Conservation (phyloP, 495 filamentous ascomycete genomes). For the Bacidia gigantensis region DNA sequence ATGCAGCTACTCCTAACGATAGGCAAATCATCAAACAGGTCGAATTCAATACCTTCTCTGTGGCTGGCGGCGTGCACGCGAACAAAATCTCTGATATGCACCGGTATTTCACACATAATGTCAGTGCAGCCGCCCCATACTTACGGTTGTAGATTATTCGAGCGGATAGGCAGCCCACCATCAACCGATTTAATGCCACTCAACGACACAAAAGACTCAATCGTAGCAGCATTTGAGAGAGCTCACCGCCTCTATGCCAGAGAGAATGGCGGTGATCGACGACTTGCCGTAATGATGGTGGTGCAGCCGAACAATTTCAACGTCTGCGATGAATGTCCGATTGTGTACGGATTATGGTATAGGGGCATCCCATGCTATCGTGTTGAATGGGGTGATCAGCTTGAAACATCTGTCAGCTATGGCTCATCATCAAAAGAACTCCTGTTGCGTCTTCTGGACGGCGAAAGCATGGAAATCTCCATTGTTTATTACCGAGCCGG, state of each 20-base stretch:
- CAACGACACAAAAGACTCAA: background rate
- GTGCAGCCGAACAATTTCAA: conserved; percentile 72
- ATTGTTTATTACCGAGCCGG: conserved; percentile 73
- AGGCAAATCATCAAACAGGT: conserved; percentile 71
- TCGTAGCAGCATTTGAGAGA: background rate
- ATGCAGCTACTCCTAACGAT: conserved; percentile 25
- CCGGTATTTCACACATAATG: conserved; percentile 8
- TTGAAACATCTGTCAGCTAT: conserved; percentile 47
- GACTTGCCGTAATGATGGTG: conserved; percentile 52
- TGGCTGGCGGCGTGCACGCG: conserved; percentile 54
- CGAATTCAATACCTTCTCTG: conserved; percentile 85
- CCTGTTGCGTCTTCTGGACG: conserved; percentile 48
- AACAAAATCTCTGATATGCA: conserved; percentile 56
- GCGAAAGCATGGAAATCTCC: conserved; percentile 47
- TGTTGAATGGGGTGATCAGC: conserved; percentile 45
- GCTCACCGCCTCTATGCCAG: background rate
- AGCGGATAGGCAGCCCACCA: no score
- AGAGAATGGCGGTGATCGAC: background rate
- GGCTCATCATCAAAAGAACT: conserved; percentile 48
- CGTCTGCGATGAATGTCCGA: conserved; percentile 60
- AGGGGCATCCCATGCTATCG: conserved; percentile 35
- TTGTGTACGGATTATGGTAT: conserved; percentile 34
- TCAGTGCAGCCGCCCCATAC: conserved; percentile 12
- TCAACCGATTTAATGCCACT: background rate
- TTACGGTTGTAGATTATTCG: conserved; percentile 15